These are phyloP conservation scores for Aquilaria malaccensis DNA, from an alignment of 345 rosid species.

Conservation along the genomic window DNA sequence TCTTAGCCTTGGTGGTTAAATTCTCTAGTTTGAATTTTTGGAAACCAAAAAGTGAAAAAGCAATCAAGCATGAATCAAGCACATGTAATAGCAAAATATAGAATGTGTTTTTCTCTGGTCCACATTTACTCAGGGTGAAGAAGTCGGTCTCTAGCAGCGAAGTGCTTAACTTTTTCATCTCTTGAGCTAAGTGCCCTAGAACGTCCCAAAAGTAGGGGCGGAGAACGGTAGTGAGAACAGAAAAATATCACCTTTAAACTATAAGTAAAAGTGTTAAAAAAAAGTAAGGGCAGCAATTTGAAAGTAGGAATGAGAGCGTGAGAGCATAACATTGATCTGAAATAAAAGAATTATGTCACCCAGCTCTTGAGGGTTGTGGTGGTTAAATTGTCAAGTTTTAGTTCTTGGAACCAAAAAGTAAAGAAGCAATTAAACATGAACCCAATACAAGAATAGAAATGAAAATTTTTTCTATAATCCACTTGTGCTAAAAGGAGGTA, in stretches of 20 bases:
- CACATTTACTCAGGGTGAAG: too few species aligned
- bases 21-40: too few species aligned
- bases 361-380: background rate
- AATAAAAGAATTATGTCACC: background rate
- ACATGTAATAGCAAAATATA: too few species aligned
- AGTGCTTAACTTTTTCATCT: background rate
- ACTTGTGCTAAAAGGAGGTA: slow-evolving; percentile 1
- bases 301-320: background rate
- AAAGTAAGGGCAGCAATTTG: background rate
- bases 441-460: background rate
- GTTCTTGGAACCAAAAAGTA: background rate
- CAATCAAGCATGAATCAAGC: too few species aligned
- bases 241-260: too few species aligned
- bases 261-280: too few species aligned
- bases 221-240: too few species aligned
- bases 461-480: slow-evolving; percentile 9
- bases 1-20: too few species aligned
- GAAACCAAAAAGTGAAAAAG: too few species aligned
- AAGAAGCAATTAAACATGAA: background rate
- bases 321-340: background rate
- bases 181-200: background rate
- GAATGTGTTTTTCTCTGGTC: too few species aligned
- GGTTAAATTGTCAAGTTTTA: too few species aligned
- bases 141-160: too few species aligned
- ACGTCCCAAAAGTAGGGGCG: background rate